These are phyloP conservation scores for Plasmopara viticola DNA, from an alignment of 352 stramenopile species.

Conservation along the genomic window DNA sequence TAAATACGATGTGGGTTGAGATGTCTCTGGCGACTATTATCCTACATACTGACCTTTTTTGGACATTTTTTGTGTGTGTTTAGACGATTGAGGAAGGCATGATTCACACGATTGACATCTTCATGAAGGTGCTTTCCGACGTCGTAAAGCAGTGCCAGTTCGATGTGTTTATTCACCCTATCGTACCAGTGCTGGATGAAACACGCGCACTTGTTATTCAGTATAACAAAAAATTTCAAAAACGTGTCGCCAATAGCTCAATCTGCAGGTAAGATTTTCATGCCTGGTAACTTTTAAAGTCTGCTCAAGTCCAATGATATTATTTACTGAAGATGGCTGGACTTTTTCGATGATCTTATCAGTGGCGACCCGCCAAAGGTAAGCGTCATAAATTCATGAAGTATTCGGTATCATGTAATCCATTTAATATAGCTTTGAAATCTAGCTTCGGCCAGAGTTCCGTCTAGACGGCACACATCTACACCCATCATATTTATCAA, in stretches of 20 bases:
- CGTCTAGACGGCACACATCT: slow-evolving; percentile 84
- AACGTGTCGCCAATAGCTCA: slow-evolving; percentile 29
- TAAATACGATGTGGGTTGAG: slow-evolving; percentile 63
- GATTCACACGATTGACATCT: slow-evolving; percentile 66
- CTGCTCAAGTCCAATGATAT: background rate
- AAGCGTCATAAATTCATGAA: background rate
- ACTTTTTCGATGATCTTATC: slow-evolving; percentile 85
- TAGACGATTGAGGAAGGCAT: slow-evolving; percentile 78
- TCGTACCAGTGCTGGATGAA: slow-evolving; percentile 86
- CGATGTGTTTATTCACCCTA: slow-evolving; percentile 74
- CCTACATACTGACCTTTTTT: background rate
- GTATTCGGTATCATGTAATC: background rate
- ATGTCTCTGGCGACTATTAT: background rate
- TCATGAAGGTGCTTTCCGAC: slow-evolving; percentile 56
- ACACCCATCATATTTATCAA: slow-evolving; percentile 57
- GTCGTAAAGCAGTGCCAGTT: slow-evolving; percentile 58
- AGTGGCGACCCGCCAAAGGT: slow-evolving; percentile 41
- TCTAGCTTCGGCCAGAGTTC: slow-evolving; percentile 45
- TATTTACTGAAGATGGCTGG: slow-evolving; percentile 60
- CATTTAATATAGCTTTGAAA: background rate
- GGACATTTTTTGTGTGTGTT: too few species aligned
- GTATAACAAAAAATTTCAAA: slow-evolving; percentile 77
- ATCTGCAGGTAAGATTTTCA: slow-evolving; percentile 32
- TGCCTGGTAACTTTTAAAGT: background rate
- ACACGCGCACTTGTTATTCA: slow-evolving; percentile 73